A percentile compares a stretch with the other conserved stretches of the same genome.
These are phyloP conservation scores for Rhododendron kiyosumense DNA, from an alignment of 148 eudicot genomes.

Conservation along the genomic window DNA sequence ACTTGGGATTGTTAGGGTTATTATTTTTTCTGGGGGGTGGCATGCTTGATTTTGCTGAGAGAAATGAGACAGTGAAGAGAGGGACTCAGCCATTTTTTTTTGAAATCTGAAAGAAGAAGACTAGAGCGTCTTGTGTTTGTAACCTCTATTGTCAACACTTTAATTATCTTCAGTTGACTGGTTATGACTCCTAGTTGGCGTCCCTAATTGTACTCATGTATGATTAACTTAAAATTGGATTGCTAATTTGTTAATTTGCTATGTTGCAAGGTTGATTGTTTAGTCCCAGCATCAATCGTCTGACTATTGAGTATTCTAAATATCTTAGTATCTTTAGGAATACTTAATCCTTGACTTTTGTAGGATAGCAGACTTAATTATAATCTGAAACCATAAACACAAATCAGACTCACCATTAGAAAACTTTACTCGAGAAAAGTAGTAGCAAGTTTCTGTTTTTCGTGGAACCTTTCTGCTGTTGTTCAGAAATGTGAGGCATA, in stretches of 20 bases:
- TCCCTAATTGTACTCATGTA: not conserved
- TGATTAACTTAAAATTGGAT: not conserved
- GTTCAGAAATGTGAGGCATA: not conserved
- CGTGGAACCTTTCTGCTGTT: not conserved
- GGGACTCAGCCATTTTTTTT: not conserved
- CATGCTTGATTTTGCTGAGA: not conserved
- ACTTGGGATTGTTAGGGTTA: not conserved
- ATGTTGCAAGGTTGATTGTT: not conserved
- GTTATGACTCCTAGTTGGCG: not conserved
- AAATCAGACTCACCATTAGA: not conserved
- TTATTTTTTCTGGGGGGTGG: not conserved
- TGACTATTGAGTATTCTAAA: not conserved
- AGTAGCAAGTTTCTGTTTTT: not conserved
- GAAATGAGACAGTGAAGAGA: not conserved
- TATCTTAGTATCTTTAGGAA: not conserved
- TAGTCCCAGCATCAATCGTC: not conserved
- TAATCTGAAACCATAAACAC: not conserved
- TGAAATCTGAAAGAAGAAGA: not conserved
- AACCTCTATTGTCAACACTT: not conserved
- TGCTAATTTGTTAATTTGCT: not conserved
- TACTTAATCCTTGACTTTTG: not conserved
- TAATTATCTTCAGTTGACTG: not conserved
- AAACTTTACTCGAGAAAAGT: not conserved
- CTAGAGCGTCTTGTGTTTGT: not conserved
- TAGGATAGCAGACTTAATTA: no score